These are phyloP conservation scores for Anisodus tanguticus DNA, from an alignment of 257 asterid species.

Conservation along the genomic window DNA sequence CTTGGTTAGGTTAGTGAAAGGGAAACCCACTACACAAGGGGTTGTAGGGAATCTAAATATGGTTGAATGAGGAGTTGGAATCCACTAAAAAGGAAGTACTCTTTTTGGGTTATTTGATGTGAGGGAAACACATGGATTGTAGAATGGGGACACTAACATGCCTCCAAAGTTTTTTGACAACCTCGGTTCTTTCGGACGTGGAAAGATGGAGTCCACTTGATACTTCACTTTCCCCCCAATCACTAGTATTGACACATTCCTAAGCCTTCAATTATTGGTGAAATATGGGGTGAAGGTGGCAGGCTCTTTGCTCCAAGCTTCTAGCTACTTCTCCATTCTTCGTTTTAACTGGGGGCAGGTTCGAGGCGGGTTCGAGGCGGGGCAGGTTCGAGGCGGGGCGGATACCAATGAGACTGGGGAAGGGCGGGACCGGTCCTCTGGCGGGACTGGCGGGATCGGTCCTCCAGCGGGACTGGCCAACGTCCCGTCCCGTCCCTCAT, in stretches of 20 bases:
- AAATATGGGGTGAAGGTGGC: constrained; percentile 17
- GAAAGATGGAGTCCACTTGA: constrained; percentile 61
- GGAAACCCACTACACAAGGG: constrained; percentile 59
- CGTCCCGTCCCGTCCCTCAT: too few species aligned
- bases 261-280: constrained; percentile 56
- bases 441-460: too few species aligned
- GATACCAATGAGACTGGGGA: too few species aligned
- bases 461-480: too few species aligned
- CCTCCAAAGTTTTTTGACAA: constrained; percentile 53
- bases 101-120: constrained; percentile 39
- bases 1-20: constrained; percentile 54
- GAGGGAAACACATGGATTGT: constrained; percentile 53
- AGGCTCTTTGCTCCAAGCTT: constrained; percentile 2
- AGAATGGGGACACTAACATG: constrained; percentile 56
- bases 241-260: constrained; percentile 34
- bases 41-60: constrained; percentile 46
- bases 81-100: constrained; percentile 53
- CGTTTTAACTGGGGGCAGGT: not conserved
- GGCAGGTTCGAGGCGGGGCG: too few species aligned
- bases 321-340: not conserved
- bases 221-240: constrained; percentile 26
- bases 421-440: too few species aligned
- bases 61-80: constrained; percentile 77
- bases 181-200: constrained; percentile 56
- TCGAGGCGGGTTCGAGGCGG: too few species aligned